Base-by-base conservation (phyloP, 768 basidiomycete genomes). In the Russula ochroleuca region DNA sequence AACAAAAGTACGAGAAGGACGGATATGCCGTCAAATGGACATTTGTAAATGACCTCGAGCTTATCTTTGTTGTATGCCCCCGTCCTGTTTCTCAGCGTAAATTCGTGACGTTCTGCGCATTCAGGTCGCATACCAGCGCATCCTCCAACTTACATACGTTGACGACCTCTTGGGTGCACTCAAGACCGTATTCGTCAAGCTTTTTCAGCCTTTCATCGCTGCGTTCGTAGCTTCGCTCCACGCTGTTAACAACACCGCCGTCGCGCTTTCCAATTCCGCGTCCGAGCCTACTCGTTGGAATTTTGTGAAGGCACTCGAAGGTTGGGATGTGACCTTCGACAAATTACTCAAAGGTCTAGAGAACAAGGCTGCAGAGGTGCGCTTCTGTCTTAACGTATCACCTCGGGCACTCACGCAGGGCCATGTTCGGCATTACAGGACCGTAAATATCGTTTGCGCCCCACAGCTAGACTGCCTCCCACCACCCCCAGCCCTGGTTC, bases 1-100 rank as follows among this genome's bases (percentile, higher is more conserved):
- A 92, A 63, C 84, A 90, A 64, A 88, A 84, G 65, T 94, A 92
- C 72, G 94, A 96, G 76, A 94, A 87, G 73, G 95, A 96, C 69
- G 95, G 95, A 2, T 96, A 94, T 69, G 88, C 93, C 31, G 85
- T 98, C 57, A 88, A 88, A 74, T 98, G 96, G 94, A 87, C 92
- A 0, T 92, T 94, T 70, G 87, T 91, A 35, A 99, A 99, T 73
- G 94, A 95, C 66, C 80, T 98, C 50, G 96, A 96, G 66, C 82
- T 99, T 69, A 95, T 98, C 60, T 98, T 99, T 71, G 96, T 97
- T 72, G 94, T 95, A 70, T 68, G 90, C 79, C 49, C 57, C 43
- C 13, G 37, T 23, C 10, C 57, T 57, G 41, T 7, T 51, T 58
- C 43, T 43, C 6, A 47, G 17, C 45, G 47, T 41, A 25, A 43